Evolutionary conservation across 495 filamentous ascomycete genomes (phyloP).

Genomic region (Cudoniella acicularis): DNA sequence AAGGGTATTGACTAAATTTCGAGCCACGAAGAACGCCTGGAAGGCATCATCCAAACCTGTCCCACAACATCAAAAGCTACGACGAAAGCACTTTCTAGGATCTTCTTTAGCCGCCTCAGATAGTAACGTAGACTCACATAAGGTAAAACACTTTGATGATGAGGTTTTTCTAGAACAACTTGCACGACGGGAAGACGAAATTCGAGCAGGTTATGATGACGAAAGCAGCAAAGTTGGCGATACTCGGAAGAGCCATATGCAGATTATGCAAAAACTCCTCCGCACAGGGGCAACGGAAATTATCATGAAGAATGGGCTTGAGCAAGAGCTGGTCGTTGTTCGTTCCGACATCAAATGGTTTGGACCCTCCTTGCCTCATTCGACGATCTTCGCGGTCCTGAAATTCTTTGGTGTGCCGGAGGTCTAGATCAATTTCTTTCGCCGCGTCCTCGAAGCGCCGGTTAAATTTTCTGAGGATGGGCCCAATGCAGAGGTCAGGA

Average conservation of each 20-base stretch:
- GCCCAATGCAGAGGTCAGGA: constrained; percentile 29
- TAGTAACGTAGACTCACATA: constrained; percentile 26
- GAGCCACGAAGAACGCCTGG: constrained; percentile 34
- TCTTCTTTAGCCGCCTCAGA: neutral
- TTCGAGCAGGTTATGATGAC: constrained; percentile 14
- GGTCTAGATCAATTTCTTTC: constrained; percentile 60
- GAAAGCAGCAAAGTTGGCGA: constrained; percentile 23
- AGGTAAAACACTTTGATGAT: constrained; percentile 6
- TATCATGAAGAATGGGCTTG: constrained; percentile 47
- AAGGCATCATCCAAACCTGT: constrained; percentile 34
- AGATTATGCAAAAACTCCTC: constrained; percentile 55
- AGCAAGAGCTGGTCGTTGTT: constrained; percentile 56
- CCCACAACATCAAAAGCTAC: constrained; percentile 37
- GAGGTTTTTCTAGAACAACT: constrained; percentile 17
- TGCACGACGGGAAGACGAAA: neutral
- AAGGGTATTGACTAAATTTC: constrained; percentile 36
- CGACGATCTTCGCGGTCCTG: constrained; percentile 52
- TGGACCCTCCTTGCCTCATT: constrained; percentile 58
- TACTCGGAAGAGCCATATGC: constrained; percentile 37
- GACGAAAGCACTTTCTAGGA: constrained; percentile 45
- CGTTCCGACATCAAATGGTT: constrained; percentile 61
- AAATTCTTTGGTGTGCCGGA: constrained; percentile 56
- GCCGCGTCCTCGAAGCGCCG: constrained; percentile 52
- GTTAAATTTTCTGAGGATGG: constrained; percentile 55
- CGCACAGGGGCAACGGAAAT: constrained; percentile 59